Evolutionary conservation across 2,329 filamentous ascomycete species (phyloP).

Genomic region (Bipolaris bicolor): DNA sequence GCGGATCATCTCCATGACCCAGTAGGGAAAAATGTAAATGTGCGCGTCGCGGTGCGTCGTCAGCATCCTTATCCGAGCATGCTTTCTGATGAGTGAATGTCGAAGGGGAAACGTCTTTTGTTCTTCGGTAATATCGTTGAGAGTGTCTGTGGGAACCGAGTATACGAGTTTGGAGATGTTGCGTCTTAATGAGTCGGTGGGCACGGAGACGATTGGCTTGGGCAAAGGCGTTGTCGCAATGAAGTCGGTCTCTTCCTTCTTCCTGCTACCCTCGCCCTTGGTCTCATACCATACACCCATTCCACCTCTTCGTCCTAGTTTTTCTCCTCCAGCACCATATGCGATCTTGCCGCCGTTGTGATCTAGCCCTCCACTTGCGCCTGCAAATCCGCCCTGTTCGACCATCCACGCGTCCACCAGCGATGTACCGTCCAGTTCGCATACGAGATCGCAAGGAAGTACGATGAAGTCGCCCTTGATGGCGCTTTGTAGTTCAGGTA

Average conservation of each 20-base stretch:
- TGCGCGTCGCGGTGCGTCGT: conserved; percentile 89
- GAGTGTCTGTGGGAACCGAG: conserved; percentile 84
- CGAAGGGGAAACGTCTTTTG: conserved; percentile 76
- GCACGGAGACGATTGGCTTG: conserved; percentile 61
- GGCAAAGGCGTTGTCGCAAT: conserved; percentile 76
- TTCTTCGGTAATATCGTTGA: conserved; percentile 82
- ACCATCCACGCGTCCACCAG: conserved; percentile 93
- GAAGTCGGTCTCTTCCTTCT: conserved; percentile 93
- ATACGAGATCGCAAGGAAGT: conserved; percentile 91
- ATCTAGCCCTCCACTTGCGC: conserved; percentile 61
- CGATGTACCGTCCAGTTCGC: conserved; percentile 82
- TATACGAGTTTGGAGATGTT: conserved; percentile 80
- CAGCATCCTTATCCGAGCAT: conserved; percentile 78
- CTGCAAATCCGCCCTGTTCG: conserved; percentile 71
- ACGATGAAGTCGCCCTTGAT: conserved; percentile 88
- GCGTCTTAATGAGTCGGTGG: conserved; percentile 69
- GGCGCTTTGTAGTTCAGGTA: conserved; percentile 79
- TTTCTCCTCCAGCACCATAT: conserved; percentile 60
- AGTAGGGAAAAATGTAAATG: conserved; percentile 91
- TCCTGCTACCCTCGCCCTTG: conserved; percentile 75
- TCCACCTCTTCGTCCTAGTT: conserved; percentile 72
- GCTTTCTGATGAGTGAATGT: conserved; percentile 74
- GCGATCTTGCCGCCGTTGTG: conserved; percentile 53
- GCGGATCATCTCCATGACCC: conserved; percentile 84
- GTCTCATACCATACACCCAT: conserved; percentile 92